Evolutionary conservation across 106 monocot species (phyloP), one percentile per base, ranked within the genome.

Genomic region (Allium fistulosum): DNA sequence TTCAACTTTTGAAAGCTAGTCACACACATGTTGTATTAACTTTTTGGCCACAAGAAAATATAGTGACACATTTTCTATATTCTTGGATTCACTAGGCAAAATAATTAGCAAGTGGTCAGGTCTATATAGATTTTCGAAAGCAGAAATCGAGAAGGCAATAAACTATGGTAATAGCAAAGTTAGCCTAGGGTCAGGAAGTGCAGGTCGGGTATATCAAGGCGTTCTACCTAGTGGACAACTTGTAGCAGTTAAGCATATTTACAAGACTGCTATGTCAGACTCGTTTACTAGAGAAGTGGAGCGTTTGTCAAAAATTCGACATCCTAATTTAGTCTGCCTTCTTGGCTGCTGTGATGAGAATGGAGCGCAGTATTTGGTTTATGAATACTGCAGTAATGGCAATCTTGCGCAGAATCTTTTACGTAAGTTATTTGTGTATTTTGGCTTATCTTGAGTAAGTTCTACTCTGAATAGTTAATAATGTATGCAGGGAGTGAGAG

Each of bases 161-260:
- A 76, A 76, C 15, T 72, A 69, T 12, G 70, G 68, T 26, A 76
- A 65, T 26, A 68, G 26, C 68, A 75, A 61, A 51, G 53, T 83
- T 7, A 17, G 11, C 55, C 83, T 83, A 17, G 83, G 83, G 8
- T 62, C 79, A 11, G 83, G 83, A 46, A 79, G 83, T 65, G 83
- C 83, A 47, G 83, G 83, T 48, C 75, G 48, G 15, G 83, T 83
- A 4, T 83, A 76, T 60, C 75, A 74, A 52, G 83, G 83, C 5
- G 64, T 76, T 48, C 83, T 83, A 46, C 83, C 83, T 5, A 83
- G 83, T 26, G 76, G 83, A 10, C 79, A 83, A 61, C 75, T 79
- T 9, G 76, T 83, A 15, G 83, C 83, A 22, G 69, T 83, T 14
- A 83, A 83, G 68, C 83, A 79, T 10, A 72, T 83, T 8, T 72